Conservation (phyloP, 805 yeast genomes). For the Yarrowia sp. region DNA sequence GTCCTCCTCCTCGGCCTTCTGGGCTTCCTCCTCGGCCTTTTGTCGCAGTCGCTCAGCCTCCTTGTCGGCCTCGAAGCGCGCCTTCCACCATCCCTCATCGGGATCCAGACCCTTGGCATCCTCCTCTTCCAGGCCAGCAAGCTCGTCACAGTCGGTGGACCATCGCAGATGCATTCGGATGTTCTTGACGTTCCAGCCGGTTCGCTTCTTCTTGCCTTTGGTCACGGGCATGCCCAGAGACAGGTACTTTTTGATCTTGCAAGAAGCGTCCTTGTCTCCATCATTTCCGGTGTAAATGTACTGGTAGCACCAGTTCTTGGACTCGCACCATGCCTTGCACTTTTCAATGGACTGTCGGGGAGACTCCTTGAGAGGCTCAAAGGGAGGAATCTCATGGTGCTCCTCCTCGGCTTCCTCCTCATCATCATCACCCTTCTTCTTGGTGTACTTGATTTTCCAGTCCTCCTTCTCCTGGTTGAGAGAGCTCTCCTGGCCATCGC, state of each 20-base stretch:
- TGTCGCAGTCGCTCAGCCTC: conserved; percentile 12
- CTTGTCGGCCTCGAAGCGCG: neutral
- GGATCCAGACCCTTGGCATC: conserved; percentile 19
- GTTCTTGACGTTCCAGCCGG: conserved; percentile 21
- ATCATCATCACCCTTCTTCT: neutral
- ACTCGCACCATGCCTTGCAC: conserved; percentile 29
- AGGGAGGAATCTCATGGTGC: conserved; percentile 1
- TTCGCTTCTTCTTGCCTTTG: conserved; percentile 10
- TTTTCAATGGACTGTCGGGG: conserved; percentile 18
- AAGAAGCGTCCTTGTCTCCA: conserved; percentile 2
- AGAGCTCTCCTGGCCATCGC: conserved; percentile 23
- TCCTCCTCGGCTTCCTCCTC: neutral
- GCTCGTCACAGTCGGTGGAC: conserved; percentile 25
- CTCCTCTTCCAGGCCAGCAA: neutral
- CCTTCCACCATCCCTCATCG: conserved; percentile 37
- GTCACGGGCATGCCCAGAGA: conserved; percentile 11
- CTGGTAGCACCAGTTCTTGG: conserved; percentile 30
- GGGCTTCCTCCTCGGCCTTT: conserved; percentile 12
- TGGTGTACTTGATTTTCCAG: conserved; percentile 12
- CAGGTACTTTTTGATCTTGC: conserved; percentile 26
- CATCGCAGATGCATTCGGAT: conserved; percentile 25
- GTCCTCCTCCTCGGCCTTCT: neutral
- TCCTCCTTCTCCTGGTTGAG: conserved; percentile 27
- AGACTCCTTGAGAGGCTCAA: neutral
- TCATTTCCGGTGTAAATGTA: conserved; percentile 31